Evolutionary conservation across 2,329 filamentous ascomycete genomes (phyloP), one percentile per base, ranked within the genome.

Genomic region (Xylaria sp.): DNA sequence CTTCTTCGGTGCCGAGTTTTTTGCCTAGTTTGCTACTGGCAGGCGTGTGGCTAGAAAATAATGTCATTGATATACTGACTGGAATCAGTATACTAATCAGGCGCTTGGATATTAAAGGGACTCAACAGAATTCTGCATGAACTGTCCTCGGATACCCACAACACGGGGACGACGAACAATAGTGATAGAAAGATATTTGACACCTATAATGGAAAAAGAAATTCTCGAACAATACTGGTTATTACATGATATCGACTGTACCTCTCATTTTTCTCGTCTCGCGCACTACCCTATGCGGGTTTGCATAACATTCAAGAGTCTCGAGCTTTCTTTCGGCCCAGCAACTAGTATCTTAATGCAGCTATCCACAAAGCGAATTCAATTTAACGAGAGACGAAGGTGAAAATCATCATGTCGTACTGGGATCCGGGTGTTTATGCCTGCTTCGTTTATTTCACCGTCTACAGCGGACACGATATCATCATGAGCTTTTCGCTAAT

Each of bases 21-120:
- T 1, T 89, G 90, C 73, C 83, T 90, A 5, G 88, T 91, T 76
- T 91, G 88, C 75, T 88, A 90, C 77, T 91, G 88, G 71, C 74
- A 58, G 72, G 65, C 72, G 62, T 64, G 60, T 40, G 23, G 16
- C 12, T 35, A 35, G 13, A 60, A 37, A 13, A 48, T 48, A 69
- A 64, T 67, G 61, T 68, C 60, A 55, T 48, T 68, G 37, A 48
- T 64, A 44, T 65, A 57, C 66, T 74, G 35, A 76, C 40, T 40
- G 47, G 40, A 58, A 50, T 65, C 59, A 75, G 71, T 74, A 86
- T 82, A 0, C 87, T 87, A n/a, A 0, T 82, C 81, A 0, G 88
- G 88, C 0, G 85, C 85, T 73, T 91, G 87, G 79, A 90, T 87
- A 0, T 88, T 0, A 88, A 87, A 0, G 80, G 21, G 44, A 25